Conservation (phyloP, 2,329 filamentous ascomycete species). For the Pseudovirgaria hyperparasitica region DNA sequence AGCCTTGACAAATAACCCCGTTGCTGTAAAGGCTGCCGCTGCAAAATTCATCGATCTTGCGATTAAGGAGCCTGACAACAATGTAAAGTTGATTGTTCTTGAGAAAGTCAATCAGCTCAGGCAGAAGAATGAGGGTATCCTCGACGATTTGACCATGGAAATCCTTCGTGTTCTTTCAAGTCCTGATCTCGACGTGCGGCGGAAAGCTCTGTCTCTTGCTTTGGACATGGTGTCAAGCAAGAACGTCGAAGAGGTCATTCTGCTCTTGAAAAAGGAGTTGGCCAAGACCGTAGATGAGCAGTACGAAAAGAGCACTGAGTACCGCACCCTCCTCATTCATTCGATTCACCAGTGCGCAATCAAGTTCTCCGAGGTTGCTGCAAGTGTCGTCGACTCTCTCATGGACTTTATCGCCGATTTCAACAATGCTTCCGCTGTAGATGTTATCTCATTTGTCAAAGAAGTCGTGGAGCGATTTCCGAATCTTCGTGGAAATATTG, state of each 20-base stretch:
- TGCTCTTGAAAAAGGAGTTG: constrained; percentile 93
- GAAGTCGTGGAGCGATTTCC: constrained; percentile 98
- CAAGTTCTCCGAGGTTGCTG: constrained; percentile 96
- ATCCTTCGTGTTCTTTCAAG: constrained; percentile 89
- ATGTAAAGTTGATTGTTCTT: constrained; percentile 95
- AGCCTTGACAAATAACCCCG: constrained; percentile 86
- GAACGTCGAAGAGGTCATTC: constrained; percentile 94
- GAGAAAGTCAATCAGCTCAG: constrained; percentile 84
- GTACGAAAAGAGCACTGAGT: constrained; percentile 63
- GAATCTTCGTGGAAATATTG: constrained; percentile 72
- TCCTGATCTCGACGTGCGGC: constrained; percentile 88
- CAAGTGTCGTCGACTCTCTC: constrained; percentile 87
- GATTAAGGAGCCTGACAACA: constrained; percentile 97
- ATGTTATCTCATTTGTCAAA: constrained; percentile 97
- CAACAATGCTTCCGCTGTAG: constrained; percentile 90
- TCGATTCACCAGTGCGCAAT: constrained; percentile 98
- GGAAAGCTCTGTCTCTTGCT: constrained; percentile 79
- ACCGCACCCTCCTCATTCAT: constrained; percentile 81
- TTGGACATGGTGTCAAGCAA: constrained; percentile 98
- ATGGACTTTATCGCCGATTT: constrained; percentile 99
- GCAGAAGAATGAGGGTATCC: constrained; percentile 75
- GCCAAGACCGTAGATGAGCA: constrained; percentile 96
- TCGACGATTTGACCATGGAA: constrained; percentile 95
- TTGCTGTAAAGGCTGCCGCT: constrained; percentile 93
- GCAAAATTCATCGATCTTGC: constrained; percentile 92